A percentile compares a stretch with the other conserved stretches of the same genome.
Evolutionary conservation across 164 flowering plant species (phyloP).

Genomic region (Magnolia kwangsiensis): DNA sequence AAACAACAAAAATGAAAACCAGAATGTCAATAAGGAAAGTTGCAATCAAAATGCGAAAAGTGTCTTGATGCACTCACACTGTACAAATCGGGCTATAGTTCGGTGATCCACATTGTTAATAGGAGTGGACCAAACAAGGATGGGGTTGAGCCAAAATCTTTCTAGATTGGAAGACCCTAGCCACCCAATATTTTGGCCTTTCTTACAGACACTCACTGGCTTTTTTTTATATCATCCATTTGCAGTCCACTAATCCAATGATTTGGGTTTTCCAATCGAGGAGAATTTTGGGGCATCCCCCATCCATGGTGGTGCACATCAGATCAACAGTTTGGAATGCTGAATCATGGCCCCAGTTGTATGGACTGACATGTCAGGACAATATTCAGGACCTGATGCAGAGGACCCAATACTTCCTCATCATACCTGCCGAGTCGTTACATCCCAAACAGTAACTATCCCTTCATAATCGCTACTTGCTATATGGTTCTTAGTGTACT

Average conservation of each 20-base stretch:
- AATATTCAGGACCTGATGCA: neutral
- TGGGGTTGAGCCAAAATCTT: neutral
- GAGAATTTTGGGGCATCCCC: neutral
- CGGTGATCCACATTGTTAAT: neutral
- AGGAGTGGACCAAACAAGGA: neutral
- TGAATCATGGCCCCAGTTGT: neutral
- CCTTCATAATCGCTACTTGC: conserved; percentile 98
- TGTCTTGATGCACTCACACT: no score
- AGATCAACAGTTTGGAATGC: neutral
- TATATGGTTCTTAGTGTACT: conserved; percentile 66
- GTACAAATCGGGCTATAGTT: no score
- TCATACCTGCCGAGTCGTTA: conserved; percentile 76
- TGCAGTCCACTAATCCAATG: neutral
- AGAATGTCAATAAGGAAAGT: neutral
- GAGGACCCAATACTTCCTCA: neutral
- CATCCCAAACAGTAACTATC: conserved; percentile 98
- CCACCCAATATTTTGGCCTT: neutral
- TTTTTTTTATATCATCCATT: neutral
- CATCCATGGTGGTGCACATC: neutral
- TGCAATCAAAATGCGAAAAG: neutral
- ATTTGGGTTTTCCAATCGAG: neutral
- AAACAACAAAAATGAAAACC: neutral
- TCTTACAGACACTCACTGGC: neutral
- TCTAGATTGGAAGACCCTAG: neutral
- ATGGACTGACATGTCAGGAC: neutral